Base-by-base conservation (phyloP, 305 asterid species). In the Solanum chacoense region DNA sequence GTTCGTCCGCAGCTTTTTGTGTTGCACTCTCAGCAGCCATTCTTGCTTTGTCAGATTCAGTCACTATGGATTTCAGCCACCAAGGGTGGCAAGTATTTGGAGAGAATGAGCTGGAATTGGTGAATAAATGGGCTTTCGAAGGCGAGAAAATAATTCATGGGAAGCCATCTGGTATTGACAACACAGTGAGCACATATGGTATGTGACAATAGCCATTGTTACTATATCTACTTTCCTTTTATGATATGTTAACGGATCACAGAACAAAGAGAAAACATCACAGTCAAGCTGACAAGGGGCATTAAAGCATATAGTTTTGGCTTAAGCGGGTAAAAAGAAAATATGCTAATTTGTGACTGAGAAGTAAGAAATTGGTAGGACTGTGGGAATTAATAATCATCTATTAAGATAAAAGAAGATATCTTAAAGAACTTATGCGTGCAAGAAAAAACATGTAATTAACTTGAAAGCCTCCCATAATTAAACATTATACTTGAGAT, bases 111-210 rank as follows among this genome's bases (percentile, higher is more conserved):
- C 94, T 95, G 88, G 98, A 95, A 29, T 91, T 96, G 90, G 96
- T 96, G 87, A 97, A 97, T 88, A 95, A 95, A 93, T 97, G 99
- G 99, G 99, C 99, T 31, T 94, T 94, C 73, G 99, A 95, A 90
- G 99, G 99, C 31, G 99, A 97, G 90, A 97, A 97, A 92, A 97
- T 97, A 87, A 93, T 96, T 83, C 99, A 97, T 81, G 99, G 99
- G 93, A 97, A 93, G 93, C 99, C 99, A 91, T 97, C 99, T 40
- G 99, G 99, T 87, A 95, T 97, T 73, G 99, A 97, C 94, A 97
- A 97, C 85, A 97, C 99, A 67, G 99, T 97, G 26, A 96, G 99
- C 96, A 97, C 99, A 55, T 95, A 93, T 24, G 99, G 99, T 96
- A 95, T 32, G 98, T 93, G 59, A 88, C 24, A 42, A 45, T 78